phyloP scores from a whole-genome alignment of 768 basidiomycete genomes.

The Trametes meyenii region DNA sequence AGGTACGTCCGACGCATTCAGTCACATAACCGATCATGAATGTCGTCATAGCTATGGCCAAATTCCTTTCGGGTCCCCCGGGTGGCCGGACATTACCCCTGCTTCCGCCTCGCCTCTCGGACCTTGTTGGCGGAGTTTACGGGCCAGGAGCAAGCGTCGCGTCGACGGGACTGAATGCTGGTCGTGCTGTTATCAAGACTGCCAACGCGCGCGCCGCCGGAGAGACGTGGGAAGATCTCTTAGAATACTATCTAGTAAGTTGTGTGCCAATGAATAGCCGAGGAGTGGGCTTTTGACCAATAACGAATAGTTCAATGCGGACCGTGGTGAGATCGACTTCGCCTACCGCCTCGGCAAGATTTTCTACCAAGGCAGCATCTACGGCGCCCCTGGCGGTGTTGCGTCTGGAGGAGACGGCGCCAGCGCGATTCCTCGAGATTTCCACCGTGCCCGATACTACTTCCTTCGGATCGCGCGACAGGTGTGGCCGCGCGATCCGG shows the following conservation, averaged over 20 bases:
- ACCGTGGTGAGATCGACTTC: conserved; percentile 86
- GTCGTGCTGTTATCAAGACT: conserved; percentile 80
- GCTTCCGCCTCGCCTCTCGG: conserved; percentile 81
- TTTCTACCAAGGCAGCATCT: conserved; percentile 95
- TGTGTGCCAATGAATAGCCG: neutral
- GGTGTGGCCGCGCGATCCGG: conserved; percentile 85
- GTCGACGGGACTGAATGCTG: conserved; percentile 76
- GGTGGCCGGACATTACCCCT: conserved; percentile 87
- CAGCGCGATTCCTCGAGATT: conserved; percentile 83
- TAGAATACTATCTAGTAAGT: conserved; percentile 87
- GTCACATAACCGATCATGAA: neutral
- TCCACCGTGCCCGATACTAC: conserved; percentile 73
- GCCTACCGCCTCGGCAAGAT: conserved; percentile 94
- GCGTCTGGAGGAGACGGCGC: conserved; percentile 91
- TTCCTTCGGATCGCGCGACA: conserved; percentile 82
- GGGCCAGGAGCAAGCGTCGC: conserved; percentile 95
- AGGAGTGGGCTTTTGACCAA: conserved; percentile 13
- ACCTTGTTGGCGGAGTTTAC: conserved; percentile 90
- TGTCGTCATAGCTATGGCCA: conserved; percentile 64
- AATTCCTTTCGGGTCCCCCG: conserved; percentile 84
- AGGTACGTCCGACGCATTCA: conserved; percentile 44
- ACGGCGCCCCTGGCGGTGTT: conserved; percentile 75
- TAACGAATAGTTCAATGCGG: conserved; percentile 81
- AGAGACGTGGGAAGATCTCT: conserved; percentile 91
- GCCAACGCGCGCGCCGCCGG: conserved; percentile 82